phyloP scores from a whole-genome alignment of 345 rosid genomes.

The Lumnitzera littorea region DNA sequence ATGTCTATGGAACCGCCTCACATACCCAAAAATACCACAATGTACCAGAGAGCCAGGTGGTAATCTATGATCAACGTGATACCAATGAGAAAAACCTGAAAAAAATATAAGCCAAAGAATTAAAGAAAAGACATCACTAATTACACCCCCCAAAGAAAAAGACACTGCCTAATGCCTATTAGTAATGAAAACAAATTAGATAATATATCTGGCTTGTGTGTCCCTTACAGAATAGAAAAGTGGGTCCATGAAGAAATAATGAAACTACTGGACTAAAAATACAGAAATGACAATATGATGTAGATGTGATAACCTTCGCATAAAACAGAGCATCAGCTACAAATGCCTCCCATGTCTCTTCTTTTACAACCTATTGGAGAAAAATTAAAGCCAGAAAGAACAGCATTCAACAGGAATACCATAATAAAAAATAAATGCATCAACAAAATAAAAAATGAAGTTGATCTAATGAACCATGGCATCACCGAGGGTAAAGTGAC shows the following conservation, averaged over 20 bases:
- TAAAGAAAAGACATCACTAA: background rate
- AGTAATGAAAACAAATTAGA: too few relatives aligned
- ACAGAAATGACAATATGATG: too few relatives aligned
- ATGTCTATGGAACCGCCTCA: background rate
- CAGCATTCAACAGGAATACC: background rate
- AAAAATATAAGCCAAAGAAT: slow-evolving; percentile 8
- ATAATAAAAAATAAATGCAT: background rate
- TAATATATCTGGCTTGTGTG: too few relatives aligned
- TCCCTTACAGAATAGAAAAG: too few relatives aligned
- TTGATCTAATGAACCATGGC: too few relatives aligned
- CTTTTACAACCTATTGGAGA: slow-evolving; percentile 47
- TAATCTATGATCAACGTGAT: slow-evolving; percentile 60
- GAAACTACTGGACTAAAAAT: too few relatives aligned
- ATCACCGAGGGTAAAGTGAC: too few relatives aligned
- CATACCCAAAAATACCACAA: slow-evolving; percentile 57
- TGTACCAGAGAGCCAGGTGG: slow-evolving; percentile 64
- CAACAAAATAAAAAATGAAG: background rate
- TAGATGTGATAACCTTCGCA: slow-evolving; percentile 42
- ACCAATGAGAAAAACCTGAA: slow-evolving; percentile 66
- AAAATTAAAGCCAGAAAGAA: background rate
- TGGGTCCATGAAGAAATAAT: too few relatives aligned
- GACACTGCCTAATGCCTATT: background rate
- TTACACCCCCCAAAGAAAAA: background rate
- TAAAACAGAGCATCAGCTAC: slow-evolving; percentile 54
- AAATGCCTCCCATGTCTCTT: slow-evolving; percentile 78